A percentile compares a stretch with the other conserved stretches of the same genome.
Conservation (phyloP, 148 eudicot species). For the Selenicereus undatus region DNA sequence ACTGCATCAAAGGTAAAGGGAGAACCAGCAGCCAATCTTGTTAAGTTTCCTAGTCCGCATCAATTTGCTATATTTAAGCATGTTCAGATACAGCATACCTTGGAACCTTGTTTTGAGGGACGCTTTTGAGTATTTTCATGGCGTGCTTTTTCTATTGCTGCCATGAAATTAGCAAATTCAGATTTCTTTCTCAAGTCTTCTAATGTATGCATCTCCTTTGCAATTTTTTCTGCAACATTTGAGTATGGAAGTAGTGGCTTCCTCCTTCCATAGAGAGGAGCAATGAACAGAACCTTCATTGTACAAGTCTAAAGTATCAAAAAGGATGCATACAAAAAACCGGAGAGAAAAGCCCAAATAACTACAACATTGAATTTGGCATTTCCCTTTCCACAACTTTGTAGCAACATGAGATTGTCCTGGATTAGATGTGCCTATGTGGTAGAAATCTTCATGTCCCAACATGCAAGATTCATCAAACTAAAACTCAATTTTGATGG, state of each 20-base stretch:
- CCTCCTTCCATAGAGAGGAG: conserved; percentile 60
- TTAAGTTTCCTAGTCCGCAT: background rate
- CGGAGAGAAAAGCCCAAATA: background rate
- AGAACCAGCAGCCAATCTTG: background rate
- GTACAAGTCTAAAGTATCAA: conserved; percentile 15
- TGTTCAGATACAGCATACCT: conserved; percentile 41
- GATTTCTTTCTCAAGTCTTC: conserved; percentile 24
- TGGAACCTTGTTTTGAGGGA: conserved; percentile 56
- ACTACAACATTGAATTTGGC: too few species aligned
- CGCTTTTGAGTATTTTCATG: conserved; percentile 51
- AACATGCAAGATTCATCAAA: too few species aligned
- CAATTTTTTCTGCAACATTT: conserved; percentile 23
- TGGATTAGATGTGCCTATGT: too few species aligned
- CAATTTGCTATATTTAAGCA: background rate
- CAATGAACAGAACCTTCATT: conserved; percentile 76
- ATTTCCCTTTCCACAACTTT: too few species aligned
- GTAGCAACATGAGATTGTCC: too few species aligned
- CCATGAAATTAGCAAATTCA: conserved; percentile 27
- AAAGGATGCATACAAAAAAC: background rate
- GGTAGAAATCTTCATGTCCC: too few species aligned
- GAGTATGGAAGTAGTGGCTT: conserved; percentile 44
- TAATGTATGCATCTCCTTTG: conserved; percentile 25
- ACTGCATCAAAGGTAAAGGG: conserved; percentile 38
- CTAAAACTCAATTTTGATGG: too few species aligned
- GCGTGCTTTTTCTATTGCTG: conserved; percentile 40